Conservation (phyloP, 2,329 filamentous ascomycete genomes). For the Nigrospora sphaerica region DNA sequence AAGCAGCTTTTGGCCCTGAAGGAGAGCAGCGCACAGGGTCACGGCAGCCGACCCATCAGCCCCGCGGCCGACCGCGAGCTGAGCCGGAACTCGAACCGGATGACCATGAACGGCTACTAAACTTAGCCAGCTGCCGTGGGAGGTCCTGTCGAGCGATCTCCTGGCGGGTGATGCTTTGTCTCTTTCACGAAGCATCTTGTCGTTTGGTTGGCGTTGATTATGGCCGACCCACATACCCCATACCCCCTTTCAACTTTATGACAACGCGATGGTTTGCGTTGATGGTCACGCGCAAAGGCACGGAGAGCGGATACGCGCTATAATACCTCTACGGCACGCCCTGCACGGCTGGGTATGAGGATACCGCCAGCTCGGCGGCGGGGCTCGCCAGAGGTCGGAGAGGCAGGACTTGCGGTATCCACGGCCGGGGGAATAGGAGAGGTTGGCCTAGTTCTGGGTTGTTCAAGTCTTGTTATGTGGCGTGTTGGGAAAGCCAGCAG, state of each 20-base stretch:
- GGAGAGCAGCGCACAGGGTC: constrained; percentile 86
- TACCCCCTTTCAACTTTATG: constrained; percentile 9
- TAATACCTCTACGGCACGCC: neutral
- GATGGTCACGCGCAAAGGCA: constrained; percentile 7
- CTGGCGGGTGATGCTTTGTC: too few species aligned
- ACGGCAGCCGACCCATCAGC: constrained; percentile 86
- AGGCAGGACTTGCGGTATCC: constrained; percentile 1
- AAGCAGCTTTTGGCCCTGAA: constrained; percentile 97
- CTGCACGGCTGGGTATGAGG: neutral
- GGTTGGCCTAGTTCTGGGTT: constrained; percentile 13
- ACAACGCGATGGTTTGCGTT: constrained; percentile 10
- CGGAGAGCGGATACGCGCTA: constrained; percentile 5
- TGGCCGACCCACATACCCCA: neutral
- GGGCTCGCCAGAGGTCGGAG: constrained; percentile 11
- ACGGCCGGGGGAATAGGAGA: neutral
- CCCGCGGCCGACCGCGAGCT: constrained; percentile 90
- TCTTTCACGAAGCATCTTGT: neutral
- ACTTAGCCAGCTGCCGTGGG: constrained; percentile 1
- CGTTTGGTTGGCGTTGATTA: neutral
- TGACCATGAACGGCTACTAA: constrained; percentile 99
- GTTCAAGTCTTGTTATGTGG: constrained; percentile 25
- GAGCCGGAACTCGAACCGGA: constrained; percentile 92
- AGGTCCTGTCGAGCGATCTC: too few species aligned
- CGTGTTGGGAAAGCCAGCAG: constrained; percentile 26
- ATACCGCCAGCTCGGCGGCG: constrained; percentile 15